Percentiles rank a stretch among this genome's conserved stretches.
These are phyloP conservation scores for Lipomyces yamadae DNA, from an alignment of 805 yeast genomes.

Conservation along the genomic window DNA sequence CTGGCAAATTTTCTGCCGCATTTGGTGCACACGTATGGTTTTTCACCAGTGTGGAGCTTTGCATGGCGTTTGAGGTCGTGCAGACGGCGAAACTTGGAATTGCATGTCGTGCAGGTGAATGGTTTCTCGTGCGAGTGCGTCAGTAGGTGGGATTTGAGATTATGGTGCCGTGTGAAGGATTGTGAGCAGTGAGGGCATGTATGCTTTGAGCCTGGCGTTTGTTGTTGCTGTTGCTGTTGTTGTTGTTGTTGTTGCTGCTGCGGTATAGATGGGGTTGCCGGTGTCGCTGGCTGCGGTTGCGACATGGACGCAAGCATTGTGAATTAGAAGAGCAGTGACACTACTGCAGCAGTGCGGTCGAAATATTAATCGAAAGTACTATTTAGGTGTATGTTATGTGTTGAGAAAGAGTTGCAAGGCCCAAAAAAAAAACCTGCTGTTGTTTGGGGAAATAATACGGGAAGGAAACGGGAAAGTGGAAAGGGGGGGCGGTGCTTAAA, in stretches of 20 bases:
- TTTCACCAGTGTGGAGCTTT: conserved; percentile 76
- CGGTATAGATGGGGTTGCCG: conserved; percentile 12
- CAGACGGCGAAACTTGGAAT: conserved; percentile 65
- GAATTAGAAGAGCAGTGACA: background rate
- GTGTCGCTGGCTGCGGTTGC: conserved; percentile 19
- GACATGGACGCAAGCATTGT: conserved; percentile 21
- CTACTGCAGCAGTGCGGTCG: background rate
- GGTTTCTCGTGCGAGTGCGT: conserved; percentile 72
- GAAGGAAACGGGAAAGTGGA: background rate
- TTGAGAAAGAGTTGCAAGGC: too few species aligned
- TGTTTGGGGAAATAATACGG: background rate
- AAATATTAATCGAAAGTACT: background rate
- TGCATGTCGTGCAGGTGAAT: conserved; percentile 64
- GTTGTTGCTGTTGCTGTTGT: too few species aligned
- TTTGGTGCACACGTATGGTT: conserved; percentile 63
- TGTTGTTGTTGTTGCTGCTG: too few species aligned
- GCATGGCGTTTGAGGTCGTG: conserved; percentile 80
- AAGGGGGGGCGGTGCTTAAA: conserved; percentile 22
- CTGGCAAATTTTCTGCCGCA: conserved; percentile 74
- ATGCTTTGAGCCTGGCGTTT: conserved; percentile 27
- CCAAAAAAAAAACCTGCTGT: too few species aligned
- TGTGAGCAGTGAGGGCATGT: conserved; percentile 64
- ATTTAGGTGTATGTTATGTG: background rate
- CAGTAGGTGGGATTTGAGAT: conserved; percentile 70
- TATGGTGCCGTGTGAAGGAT: conserved; percentile 72